Evolutionary conservation across 169 alveolate genomes (phyloP).

Genomic region (Cryptosporidium ryanae): DNA sequence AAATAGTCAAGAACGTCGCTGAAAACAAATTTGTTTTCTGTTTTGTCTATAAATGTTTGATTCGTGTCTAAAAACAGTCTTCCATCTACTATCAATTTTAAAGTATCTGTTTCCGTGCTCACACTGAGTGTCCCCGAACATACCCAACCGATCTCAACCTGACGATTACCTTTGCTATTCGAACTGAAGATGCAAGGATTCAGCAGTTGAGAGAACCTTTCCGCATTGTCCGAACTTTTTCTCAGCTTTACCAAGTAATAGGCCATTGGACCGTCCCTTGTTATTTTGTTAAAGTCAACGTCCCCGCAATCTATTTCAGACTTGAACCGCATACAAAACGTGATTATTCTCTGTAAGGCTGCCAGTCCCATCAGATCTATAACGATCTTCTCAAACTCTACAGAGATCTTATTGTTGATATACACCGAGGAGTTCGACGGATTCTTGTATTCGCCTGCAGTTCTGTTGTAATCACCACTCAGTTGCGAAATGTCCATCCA

Average conservation of each 20-base stretch:
- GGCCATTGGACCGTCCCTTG: slow-evolving; percentile 63
- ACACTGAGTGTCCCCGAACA: slow-evolving; percentile 7
- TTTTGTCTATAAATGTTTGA: slow-evolving; percentile 4
- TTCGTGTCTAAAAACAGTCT: slow-evolving; percentile 35
- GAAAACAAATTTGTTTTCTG: slow-evolving; percentile 27
- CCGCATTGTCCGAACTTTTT: neutral
- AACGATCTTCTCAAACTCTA: slow-evolving; percentile 34
- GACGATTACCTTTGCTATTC: neutral
- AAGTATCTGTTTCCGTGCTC: neutral
- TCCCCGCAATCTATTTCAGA: slow-evolving; percentile 33
- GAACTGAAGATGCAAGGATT: slow-evolving; percentile 34
- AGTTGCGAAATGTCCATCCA: slow-evolving; percentile 7
- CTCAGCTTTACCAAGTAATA: slow-evolving; percentile 18
- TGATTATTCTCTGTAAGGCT: slow-evolving; percentile 58
- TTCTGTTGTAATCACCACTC: neutral
- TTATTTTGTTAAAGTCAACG: slow-evolving; percentile 17
- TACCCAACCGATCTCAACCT: slow-evolving; percentile 22
- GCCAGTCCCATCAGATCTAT: slow-evolving; percentile 67
- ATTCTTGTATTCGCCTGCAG: too few species aligned
- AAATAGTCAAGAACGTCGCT: slow-evolving; percentile 42
- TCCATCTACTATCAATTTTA: slow-evolving; percentile 58
- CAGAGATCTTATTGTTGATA: slow-evolving; percentile 3
- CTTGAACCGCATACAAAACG: slow-evolving; percentile 29
- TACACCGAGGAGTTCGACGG: neutral
- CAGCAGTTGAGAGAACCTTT: neutral